Evolutionary conservation across 257 asterid species (phyloP).

Genomic region (Solanum corneliomulleri): DNA sequence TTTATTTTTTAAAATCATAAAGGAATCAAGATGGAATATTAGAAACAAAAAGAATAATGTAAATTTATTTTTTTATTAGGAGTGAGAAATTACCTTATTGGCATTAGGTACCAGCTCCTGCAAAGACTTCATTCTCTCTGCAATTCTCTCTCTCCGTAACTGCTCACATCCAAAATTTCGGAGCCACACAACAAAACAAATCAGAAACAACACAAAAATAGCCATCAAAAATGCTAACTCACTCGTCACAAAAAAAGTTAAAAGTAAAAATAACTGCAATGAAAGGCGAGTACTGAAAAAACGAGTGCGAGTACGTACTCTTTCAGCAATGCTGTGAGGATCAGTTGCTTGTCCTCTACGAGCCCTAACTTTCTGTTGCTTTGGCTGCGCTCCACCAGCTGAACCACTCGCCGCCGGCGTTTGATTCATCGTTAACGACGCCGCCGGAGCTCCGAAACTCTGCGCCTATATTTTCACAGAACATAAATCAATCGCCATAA

Average conservation of each 20-base stretch:
- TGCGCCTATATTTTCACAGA: conserved; percentile 10
- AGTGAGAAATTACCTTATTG: conserved; percentile 47
- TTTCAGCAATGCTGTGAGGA: conserved; percentile 97
- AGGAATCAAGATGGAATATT: background rate
- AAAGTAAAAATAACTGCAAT: background rate
- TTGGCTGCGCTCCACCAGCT: conserved; percentile 60
- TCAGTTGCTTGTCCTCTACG: conserved; percentile 98
- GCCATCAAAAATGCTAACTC: conserved; percentile 8
- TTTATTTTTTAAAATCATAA: background rate
- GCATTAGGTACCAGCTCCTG: conserved; percentile 95
- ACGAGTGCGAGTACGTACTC: conserved; percentile 38
- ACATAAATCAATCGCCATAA: background rate
- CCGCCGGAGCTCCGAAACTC: conserved; percentile 21
- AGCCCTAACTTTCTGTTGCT: conserved; percentile 90
- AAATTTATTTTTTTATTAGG: background rate
- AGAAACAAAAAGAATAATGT: background rate
- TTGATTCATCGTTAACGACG: conserved; percentile 31
- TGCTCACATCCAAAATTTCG: conserved; percentile 25
- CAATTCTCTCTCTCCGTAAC: conserved; percentile 99
- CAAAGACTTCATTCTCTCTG: conserved; percentile 90
- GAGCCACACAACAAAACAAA: conserved; percentile 4
- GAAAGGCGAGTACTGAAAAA: background rate
- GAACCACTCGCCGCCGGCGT: conserved; percentile 39
- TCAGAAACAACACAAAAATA: conserved; percentile 2
- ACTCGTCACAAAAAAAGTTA: background rate